Evolutionary conservation across 1,284 basidiomycete species (phyloP), one percentile per base, ranked within the genome.

Genomic region (Psilocybe mexicana): DNA sequence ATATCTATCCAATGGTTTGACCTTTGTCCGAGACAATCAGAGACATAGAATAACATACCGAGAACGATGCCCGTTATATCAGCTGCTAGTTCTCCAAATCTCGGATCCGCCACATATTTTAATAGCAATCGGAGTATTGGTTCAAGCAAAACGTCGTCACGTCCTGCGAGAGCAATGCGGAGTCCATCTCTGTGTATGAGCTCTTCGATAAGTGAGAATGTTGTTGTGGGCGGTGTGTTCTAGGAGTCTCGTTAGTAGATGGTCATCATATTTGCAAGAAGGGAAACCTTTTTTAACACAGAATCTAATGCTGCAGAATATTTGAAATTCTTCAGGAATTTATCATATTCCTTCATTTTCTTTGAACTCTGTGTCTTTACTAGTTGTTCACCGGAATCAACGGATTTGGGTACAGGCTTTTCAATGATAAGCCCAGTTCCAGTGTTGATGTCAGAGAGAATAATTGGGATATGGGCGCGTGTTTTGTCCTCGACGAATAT

Each of bases 261-360:
- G 57, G 43, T 38, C 25, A 44, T 42, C 44, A 11, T 26, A 14
- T 43, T n/a, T 11, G 54, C 48, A 25, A 2, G 14, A 18, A 46
- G 23, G 52, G 25, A 6, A 60, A 93, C 93, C 80, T 93, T 93
- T 65, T 85, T 85, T 58, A 97, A 74, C 5, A 94, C 93, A 3
- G 92, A 86, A 72, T 98, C 96, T 43, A 99, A 76, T 1, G 97
- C 97, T 49, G 95, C 95, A 14, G 89, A 88, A 72, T 99, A 99
- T 68, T 94, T 93, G 83, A 99, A 99, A 33, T 79, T 81, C 74
- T 98, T 98, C 57, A 99, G 79, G 59, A 93, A 78, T 64, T 85
- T 84, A 72, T 99, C 97, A 74, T 98, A 98, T 59, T 93, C 90
- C 70, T 85, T 88, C 52, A 99, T 54, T 36, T 87, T 85, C 66